Percentiles rank a stretch among this genome's conserved stretches.
Evolutionary conservation across 1,284 basidiomycete genomes (phyloP).

Genomic region (Trametes sp.): DNA sequence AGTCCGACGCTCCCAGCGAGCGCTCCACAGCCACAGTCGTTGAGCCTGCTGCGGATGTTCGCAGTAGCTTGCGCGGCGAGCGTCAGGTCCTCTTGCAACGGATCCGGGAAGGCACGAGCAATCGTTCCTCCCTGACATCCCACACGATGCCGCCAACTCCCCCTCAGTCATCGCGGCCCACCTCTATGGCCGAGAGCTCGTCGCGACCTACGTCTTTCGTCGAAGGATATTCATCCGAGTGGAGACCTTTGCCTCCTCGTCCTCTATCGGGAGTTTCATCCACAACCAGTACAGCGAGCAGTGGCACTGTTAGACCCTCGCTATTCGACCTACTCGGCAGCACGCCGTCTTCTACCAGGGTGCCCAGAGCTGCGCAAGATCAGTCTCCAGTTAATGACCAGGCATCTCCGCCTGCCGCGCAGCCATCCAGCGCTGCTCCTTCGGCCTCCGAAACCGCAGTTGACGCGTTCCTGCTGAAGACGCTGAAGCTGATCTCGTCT

Average conservation of each 20-base stretch:
- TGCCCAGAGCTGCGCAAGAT: background rate
- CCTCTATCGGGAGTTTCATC: constrained; percentile 21
- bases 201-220: constrained; percentile 25
- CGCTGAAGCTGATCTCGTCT: background rate
- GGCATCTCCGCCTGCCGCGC: background rate
- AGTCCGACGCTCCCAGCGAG: constrained; percentile 23
- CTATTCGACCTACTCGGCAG: constrained; percentile 32
- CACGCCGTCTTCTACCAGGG: constrained; percentile 4
- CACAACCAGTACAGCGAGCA: constrained; percentile 17
- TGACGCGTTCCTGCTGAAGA: background rate
- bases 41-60: constrained; percentile 25
- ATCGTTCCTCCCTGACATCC: constrained; percentile 18
- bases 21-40: constrained; percentile 30
- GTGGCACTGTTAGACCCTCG: constrained; percentile 27
- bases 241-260: constrained; percentile 23
- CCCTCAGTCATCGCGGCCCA: constrained; percentile 29
- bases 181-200: constrained; percentile 28
- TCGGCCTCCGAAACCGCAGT: background rate
- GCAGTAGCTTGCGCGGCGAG: constrained; percentile 22
- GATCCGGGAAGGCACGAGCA: constrained; percentile 35
- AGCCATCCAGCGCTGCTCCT: background rate
- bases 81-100: constrained; percentile 36
- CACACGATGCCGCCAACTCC: constrained; percentile 26
- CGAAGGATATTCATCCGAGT: constrained; percentile 12
- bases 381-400: background rate